Base-by-base conservation (phyloP, 371 early-diverging fungal species). In the Catenaria anguillulae region DNA sequence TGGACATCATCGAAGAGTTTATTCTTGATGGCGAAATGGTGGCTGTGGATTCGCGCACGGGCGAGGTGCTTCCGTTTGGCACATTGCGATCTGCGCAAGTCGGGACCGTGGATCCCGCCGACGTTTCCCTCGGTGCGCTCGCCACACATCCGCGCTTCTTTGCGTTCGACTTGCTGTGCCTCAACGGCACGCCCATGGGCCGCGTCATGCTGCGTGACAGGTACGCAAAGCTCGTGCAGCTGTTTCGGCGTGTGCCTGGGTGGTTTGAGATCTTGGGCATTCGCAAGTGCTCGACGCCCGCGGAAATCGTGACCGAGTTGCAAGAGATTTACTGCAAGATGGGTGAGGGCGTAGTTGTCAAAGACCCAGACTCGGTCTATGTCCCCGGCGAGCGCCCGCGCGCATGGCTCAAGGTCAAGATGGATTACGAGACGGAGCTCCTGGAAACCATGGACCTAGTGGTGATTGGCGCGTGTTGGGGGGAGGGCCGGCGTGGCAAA, bases 21-120 rank as follows among this genome's bases (percentile, higher is more conserved):
- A 33, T 56, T 5, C 42, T 56, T 6, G 58, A 56, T 12, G 58
- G 58, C 58, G 58, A 56, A 33, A 56, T 56, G 58, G 58, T 56
- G 12, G 33, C 36, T 1, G 24, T 37, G 8, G 58, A 56, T 1
- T n/a, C 6, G 13, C n/a, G 36, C n/a, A 26, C 36, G 24, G 17
- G n/a, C 5, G 42, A 42, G 10, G 42, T 56, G n/a, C 13, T 56
- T 5, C 58, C 40, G 42, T 58, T 58, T 26, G 58, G 58, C 2
- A 58, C 58, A 0, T 24, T 58, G 0, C 58, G 58, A n/a, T 17
- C 58, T 24, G 58, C 58, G 24, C 36, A 33, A 1, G 12, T 15
- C 8, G 12, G 29, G 17, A 29, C 23, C 31, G 37, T 19, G 1
- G 6, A 33, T 13, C 10, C 6, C 35, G 36, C 12, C 31, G 58